These are phyloP conservation scores for Alternaria angustiovoidea DNA, from an alignment of 2,329 filamentous ascomycete genomes.

Conservation along the genomic window DNA sequence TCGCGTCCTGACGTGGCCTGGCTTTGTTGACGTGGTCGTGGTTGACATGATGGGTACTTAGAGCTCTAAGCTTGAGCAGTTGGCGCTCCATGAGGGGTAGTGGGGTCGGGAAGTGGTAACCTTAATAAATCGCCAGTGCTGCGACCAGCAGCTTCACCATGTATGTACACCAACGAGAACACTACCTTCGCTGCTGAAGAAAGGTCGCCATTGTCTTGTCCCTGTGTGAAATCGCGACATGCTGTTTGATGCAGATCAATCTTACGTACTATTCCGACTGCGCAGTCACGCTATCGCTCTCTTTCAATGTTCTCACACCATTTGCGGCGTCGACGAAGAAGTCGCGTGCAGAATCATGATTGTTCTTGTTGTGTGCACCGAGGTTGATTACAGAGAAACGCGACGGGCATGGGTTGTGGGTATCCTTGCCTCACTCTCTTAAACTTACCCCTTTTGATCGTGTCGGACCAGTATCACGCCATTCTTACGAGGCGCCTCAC, in stretches of 20 bases:
- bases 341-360: background rate
- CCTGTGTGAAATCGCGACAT: background rate
- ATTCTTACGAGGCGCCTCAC: conserved; percentile 17
- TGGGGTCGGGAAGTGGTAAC: background rate
- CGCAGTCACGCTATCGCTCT: background rate
- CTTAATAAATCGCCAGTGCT: background rate
- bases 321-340: background rate
- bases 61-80: conserved; percentile 6
- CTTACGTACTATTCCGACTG: background rate
- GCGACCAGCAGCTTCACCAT: background rate
- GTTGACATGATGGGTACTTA: conserved; percentile 22
- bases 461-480: conserved; percentile 29
- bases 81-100: conserved; percentile 9
- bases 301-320: background rate
- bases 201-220: background rate
- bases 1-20: conserved; percentile 46
- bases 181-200: background rate
- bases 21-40: background rate
- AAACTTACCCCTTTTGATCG: background rate
- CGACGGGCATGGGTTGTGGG: background rate
- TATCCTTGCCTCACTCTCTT: background rate
- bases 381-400: background rate
- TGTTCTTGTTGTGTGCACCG: background rate
- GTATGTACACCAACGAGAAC: background rate
- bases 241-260: background rate